Base-by-base conservation (phyloP, 768 basidiomycete genomes). In the Melanogaster broomeanus region DNA sequence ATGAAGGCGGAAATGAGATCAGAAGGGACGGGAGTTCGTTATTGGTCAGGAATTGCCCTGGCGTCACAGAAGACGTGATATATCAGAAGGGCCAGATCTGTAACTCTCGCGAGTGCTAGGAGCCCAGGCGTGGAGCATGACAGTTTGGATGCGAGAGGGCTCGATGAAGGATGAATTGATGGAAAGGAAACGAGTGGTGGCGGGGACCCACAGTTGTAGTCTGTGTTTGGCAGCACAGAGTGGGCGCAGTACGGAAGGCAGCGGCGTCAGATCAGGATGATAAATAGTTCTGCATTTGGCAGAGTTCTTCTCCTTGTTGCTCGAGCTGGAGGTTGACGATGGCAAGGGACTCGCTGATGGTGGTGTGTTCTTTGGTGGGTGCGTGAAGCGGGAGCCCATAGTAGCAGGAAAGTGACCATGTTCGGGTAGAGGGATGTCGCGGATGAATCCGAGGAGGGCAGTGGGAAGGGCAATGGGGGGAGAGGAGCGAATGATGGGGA, bases 51-150 rank as follows among this genome's bases (percentile, higher is more conserved):
- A 0, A 55, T 18, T 1, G 11, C 18, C 6, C 40, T 44, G 4
- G 24, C 0, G 18, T 48, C 72, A 44, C 77, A 79, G 44, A 71
- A 77, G 0, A 70, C 58, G 37, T 79, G 77, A 41, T 31, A 80
- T 0, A 61, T 50, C 0, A 77, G 61, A 0, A 80, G 62, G 1
- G 27, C 78, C 74, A 0, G 71, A 50, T 0, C 72, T 71, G 51
- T 81, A 79, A 0, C 67, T 59, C n/a, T 65, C 41, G 27, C 27
- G 0, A 0, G 39, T 54, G 3, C 25, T 45, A 1, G 40, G 42
- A 4, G 49, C 43, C 53, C 53, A 54, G 0, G 24, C 38, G 1
- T 45, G 16, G 1, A 43, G 1, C 0, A 35, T 42, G 5, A 53
- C 21, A 0, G 6, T 1, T 16, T 43, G 42, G 2, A 49, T 6